phyloP scores from a whole-genome alignment of 2,329 filamentous ascomycete species.

The Monosporascus sp. region DNA sequence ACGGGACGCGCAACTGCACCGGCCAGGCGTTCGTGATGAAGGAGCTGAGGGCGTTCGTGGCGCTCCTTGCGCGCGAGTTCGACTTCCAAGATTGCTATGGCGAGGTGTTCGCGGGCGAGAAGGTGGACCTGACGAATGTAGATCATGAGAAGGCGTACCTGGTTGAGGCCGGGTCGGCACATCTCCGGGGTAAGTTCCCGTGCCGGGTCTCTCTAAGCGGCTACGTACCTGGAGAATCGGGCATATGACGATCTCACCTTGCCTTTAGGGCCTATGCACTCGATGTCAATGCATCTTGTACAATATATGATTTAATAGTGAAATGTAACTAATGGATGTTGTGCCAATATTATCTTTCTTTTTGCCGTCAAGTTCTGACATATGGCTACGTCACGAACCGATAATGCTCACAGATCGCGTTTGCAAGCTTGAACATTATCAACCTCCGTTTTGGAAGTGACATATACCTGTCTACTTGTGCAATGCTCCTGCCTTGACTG shows the following conservation, averaged over 20 bases:
- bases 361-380: too few species aligned
- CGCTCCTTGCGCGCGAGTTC: constrained; percentile 20
- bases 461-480: too few species aligned
- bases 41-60: constrained; percentile 21
- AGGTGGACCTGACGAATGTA: constrained; percentile 19
- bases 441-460: too few species aligned
- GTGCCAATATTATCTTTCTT: too few species aligned
- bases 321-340: too few species aligned
- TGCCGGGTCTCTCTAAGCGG: constrained; percentile 17
- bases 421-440: too few species aligned
- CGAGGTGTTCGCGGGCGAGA: constrained; percentile 17
- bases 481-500: too few species aligned
- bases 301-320: too few species aligned
- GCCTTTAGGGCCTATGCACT: not conserved
- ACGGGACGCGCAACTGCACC: constrained; percentile 49
- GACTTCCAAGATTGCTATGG: constrained; percentile 22
- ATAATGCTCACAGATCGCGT: too few species aligned
- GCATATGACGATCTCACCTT: not conserved
- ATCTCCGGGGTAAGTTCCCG: constrained; percentile 19
- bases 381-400: too few species aligned
- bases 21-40: constrained; percentile 38
- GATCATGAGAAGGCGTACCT: constrained; percentile 21
- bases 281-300: not conserved
- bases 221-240: constrained; percentile 1
- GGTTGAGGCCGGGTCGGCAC: constrained; percentile 20